Percentiles rank a stretch among this genome's conserved stretches.
Evolutionary conservation across 495 filamentous ascomycete genomes (phyloP).

Genomic region (Neurospora intermedia): DNA sequence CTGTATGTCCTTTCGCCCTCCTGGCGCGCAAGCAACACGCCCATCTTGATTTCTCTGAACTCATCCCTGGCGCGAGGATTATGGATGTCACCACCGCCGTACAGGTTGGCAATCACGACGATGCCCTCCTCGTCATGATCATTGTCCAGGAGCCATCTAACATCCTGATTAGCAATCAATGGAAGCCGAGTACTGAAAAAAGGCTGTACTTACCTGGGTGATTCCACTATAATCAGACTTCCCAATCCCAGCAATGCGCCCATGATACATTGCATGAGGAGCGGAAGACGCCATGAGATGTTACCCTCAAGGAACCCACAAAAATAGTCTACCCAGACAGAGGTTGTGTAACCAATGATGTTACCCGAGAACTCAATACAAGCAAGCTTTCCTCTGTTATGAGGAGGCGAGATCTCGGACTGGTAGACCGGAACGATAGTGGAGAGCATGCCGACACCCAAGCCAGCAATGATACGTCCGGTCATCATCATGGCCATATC

Average conservation of each 20-base stretch:
- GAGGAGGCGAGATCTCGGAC: slow-evolving; percentile 93
- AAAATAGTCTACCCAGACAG: slow-evolving; percentile 97
- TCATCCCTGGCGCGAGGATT: slow-evolving; percentile 84
- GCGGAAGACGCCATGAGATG: slow-evolving; percentile 81
- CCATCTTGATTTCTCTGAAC: slow-evolving; percentile 98
- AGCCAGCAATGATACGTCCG: slow-evolving; percentile 81
- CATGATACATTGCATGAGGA: slow-evolving; percentile 93
- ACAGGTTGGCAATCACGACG: slow-evolving; percentile 93
- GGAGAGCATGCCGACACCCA: slow-evolving; percentile 88
- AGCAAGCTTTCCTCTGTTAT: slow-evolving; percentile 88
- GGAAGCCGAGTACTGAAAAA: slow-evolving; percentile 1
- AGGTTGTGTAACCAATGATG: slow-evolving; percentile 87
- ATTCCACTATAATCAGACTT: slow-evolving; percentile 89
- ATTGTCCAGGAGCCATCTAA: slow-evolving; percentile 91
- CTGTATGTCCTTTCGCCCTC: slow-evolving; percentile 85
- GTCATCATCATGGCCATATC: slow-evolving; percentile 88
- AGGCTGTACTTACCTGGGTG: slow-evolving; percentile 58
- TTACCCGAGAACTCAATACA: slow-evolving; percentile 99
- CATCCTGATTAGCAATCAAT: slow-evolving; percentile 6
- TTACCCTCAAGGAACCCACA: slow-evolving; percentile 82
- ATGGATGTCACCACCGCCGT: slow-evolving; percentile 90
- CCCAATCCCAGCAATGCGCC: slow-evolving; percentile 72
- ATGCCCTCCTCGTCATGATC: slow-evolving; percentile 98
- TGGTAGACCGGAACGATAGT: slow-evolving; percentile 98
- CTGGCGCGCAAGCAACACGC: slow-evolving; percentile 82